Evolutionary conservation across 805 yeast genomes (phyloP).

Genomic region (Kodamaea leandrae): DNA sequence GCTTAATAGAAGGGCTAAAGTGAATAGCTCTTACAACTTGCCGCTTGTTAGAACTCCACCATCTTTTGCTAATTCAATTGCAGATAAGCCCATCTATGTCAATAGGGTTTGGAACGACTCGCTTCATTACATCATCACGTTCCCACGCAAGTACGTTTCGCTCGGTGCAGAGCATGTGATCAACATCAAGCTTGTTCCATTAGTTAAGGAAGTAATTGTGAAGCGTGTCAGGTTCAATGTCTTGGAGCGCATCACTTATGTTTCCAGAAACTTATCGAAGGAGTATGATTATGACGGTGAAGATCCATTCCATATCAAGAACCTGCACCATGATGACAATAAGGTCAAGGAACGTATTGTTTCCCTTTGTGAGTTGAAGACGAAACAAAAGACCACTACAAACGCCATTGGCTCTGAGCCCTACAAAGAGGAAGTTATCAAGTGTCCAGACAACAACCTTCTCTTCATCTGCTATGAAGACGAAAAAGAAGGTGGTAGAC

Average conservation of each 20-base stretch:
- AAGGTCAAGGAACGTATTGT: constrained; percentile 47
- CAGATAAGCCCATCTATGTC: constrained; percentile 74
- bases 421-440: constrained; percentile 59
- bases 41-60: constrained; percentile 58
- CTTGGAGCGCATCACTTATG: constrained; percentile 63
- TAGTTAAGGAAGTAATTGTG: constrained; percentile 57
- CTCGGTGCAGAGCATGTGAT: constrained; percentile 59
- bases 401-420: constrained; percentile 37
- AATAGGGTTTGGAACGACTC: constrained; percentile 74
- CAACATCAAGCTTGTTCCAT: constrained; percentile 64
- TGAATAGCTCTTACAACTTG: constrained; percentile 30
- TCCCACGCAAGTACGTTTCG: constrained; percentile 67
- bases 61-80: constrained; percentile 52
- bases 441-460: constrained; percentile 59
- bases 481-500: constrained; percentile 11
- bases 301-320: constrained; percentile 19
- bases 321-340: constrained; percentile 6
- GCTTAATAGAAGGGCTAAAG: constrained; percentile 34
- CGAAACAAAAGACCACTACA: constrained; percentile 38
- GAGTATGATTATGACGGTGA: constrained; percentile 52
- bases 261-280: constrained; percentile 50
- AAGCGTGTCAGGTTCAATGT: constrained; percentile 66
- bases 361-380: constrained; percentile 61
- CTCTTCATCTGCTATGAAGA: constrained; percentile 54
- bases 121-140: constrained; percentile 65